Conservation (phyloP, 78 protist species). For the Dictyostelium brefeldianum region DNA sequence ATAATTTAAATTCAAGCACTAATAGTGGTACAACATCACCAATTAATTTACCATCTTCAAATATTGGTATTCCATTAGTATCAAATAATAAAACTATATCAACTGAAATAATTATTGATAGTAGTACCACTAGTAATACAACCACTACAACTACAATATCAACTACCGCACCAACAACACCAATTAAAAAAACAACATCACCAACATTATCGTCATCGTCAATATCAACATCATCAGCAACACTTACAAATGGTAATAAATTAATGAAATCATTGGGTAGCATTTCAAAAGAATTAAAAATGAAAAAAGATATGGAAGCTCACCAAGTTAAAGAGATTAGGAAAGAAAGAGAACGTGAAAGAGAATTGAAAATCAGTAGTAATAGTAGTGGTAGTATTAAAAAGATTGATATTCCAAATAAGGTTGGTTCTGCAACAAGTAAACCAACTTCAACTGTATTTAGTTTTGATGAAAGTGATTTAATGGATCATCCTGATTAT, state of each 20-base stretch:
- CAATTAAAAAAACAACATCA: background rate
- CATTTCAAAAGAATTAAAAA: slow-evolving; percentile 13
- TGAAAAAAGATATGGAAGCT: slow-evolving; percentile 12
- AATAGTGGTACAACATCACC: background rate
- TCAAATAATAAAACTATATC: background rate
- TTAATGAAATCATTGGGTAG: background rate
- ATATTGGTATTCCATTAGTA: no score
- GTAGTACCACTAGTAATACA: background rate
- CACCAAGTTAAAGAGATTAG: background rate
- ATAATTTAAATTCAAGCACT: background rate
- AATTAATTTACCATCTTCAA: no score
- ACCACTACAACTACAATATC: background rate
- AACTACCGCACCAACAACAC: background rate
- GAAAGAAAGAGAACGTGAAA: slow-evolving; percentile 25
- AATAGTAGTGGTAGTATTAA: background rate
- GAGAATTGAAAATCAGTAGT: slow-evolving; percentile 2
- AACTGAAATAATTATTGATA: background rate
- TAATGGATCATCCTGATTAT: background rate
- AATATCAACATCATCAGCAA: background rate
- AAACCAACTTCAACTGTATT: background rate
- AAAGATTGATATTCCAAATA: background rate
- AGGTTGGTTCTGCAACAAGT: no score
- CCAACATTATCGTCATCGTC: background rate
- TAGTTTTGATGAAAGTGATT: background rate
- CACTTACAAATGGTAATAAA: background rate